A percentile compares a stretch with the other conserved stretches of the same genome.
These are phyloP conservation scores for Candolleomyces efflorescens DNA, from an alignment of 768 basidiomycete genomes.

Conservation along the genomic window DNA sequence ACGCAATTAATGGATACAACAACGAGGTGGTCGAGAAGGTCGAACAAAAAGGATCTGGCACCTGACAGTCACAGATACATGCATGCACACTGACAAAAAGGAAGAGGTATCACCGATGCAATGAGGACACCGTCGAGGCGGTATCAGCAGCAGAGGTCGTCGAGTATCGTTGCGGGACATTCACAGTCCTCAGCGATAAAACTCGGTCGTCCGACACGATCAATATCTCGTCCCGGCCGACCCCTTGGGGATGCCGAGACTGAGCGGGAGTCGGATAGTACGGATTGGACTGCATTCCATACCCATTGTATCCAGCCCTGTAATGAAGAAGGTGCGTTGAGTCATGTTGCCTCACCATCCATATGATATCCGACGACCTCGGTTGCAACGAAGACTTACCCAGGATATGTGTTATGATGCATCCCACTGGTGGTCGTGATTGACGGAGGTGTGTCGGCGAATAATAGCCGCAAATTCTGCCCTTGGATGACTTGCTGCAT, in stretches of 20 bases:
- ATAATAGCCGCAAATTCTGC: conserved; percentile 83
- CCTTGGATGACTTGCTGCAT: conserved; percentile 96
- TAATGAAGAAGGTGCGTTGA: conserved; percentile 8
- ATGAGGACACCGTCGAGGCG: conserved; percentile 39
- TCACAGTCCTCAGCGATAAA: conserved; percentile 57
- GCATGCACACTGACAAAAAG: too few species aligned
- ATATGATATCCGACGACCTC: too few species aligned
- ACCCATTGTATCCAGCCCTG: conserved; percentile 26
- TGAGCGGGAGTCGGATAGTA: conserved; percentile 1
- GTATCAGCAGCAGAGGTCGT: conserved; percentile 33
- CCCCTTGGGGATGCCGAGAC: conserved; percentile 42
- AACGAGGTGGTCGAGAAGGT: background rate
- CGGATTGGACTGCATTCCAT: conserved; percentile 18
- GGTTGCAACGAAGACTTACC: conserved; percentile 12
- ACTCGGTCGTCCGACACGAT: conserved; percentile 89
- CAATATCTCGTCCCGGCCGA: conserved; percentile 78
- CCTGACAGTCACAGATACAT: too few species aligned
- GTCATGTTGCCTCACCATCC: background rate
- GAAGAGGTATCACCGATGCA: conserved; percentile 23
- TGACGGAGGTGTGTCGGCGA: conserved; percentile 91
- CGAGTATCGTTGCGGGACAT: conserved; percentile 23
- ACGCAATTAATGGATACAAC: background rate
- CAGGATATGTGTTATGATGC: conserved; percentile 32
- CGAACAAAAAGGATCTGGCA: too few species aligned
- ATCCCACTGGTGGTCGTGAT: conserved; percentile 54